Evolutionary conservation across 225 moss, liverwort and hornwort species (phyloP).

Genomic region (Asterella californica): DNA sequence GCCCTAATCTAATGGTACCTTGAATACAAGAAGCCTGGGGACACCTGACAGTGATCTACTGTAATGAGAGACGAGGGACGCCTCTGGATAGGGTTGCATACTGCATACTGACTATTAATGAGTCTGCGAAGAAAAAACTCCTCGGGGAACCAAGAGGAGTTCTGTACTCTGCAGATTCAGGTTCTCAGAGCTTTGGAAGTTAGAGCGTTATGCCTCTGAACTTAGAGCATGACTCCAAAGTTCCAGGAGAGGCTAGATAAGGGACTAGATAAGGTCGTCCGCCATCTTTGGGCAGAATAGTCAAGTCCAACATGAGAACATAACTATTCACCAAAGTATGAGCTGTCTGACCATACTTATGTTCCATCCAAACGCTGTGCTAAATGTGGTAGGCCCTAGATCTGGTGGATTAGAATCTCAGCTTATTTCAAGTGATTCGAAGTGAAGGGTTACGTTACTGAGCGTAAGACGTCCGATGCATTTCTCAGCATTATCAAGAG

Average conservation of each 20-base stretch:
- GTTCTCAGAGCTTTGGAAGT: neutral
- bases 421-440: neutral
- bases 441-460: no score
- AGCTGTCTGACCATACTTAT: neutral
- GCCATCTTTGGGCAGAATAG: neutral
- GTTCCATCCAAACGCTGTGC: neutral
- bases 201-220: neutral
- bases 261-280: neutral
- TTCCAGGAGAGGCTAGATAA: neutral
- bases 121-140: neutral
- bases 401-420: neutral
- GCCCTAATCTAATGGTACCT: neutral
- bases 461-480: no score
- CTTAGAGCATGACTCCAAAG: neutral
- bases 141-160: neutral
- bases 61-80: neutral
- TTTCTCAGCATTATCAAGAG: no score
- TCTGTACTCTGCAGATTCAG: neutral
- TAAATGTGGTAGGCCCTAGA: neutral
- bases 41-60: neutral
- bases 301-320: neutral
- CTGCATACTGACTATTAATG: no score
- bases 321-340: neutral
- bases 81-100: neutral
- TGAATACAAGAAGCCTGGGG: neutral